Conservation (phyloP, 441 rosid genomes). For the Brassica balearica region DNA sequence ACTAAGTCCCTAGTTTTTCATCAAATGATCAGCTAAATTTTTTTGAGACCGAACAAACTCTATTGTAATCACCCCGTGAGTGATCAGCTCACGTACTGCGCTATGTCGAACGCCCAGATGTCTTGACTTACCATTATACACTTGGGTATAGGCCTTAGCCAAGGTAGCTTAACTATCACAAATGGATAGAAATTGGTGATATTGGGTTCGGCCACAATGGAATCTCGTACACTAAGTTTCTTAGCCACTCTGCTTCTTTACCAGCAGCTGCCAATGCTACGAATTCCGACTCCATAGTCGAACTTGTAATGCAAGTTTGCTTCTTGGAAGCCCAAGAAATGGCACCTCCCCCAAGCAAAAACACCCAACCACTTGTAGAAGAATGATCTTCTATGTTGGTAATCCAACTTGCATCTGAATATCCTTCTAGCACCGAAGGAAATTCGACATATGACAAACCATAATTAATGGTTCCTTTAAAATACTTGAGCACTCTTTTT, state of each 20-base stretch:
- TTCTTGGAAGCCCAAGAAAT: too few species aligned
- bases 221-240: not conserved
- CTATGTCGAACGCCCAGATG: too few species aligned
- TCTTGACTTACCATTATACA: too few species aligned
- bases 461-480: not conserved
- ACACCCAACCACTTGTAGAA: not conserved
- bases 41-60: too few species aligned
- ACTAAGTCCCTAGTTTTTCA: not conserved
- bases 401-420: not conserved
- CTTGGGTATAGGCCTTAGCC: too few species aligned
- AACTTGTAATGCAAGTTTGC: too few species aligned
- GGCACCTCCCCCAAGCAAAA: too few species aligned
- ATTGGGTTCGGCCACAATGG: not conserved
- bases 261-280: not conserved
- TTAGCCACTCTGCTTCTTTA: not conserved
- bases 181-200: not conserved
- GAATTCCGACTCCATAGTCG: not conserved
- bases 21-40: not conserved
- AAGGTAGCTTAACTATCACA: not conserved
- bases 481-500: too few species aligned
- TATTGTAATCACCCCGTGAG: too few species aligned
- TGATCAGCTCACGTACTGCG: too few species aligned
- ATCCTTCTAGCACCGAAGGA: not conserved
- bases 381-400: not conserved
- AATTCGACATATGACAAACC: not conserved